phyloP scores from a whole-genome alignment of 306 rosid genomes.

The Betula pendula region DNA sequence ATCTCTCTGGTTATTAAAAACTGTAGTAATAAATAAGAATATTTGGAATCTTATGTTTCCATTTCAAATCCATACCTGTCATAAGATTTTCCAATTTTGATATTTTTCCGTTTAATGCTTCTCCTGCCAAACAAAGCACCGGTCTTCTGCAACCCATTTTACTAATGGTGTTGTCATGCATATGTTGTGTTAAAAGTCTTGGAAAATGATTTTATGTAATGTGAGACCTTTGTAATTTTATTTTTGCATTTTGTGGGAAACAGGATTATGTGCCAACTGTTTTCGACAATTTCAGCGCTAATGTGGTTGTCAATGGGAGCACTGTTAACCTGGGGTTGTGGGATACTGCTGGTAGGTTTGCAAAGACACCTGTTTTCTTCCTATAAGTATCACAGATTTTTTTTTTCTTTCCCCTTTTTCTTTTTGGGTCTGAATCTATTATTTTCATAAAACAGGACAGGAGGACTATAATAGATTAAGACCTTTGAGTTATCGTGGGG shows the following conservation, averaged over 20 bases:
- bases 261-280: conserved; percentile 98
- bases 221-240: not conserved
- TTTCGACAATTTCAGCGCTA: conserved; percentile 98
- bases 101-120: not conserved
- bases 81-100: not conserved
- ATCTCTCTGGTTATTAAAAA: too few species aligned
- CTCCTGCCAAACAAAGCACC: not conserved
- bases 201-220: not conserved
- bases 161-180: not conserved
- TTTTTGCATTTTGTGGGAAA: conserved; percentile 41
- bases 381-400: not conserved
- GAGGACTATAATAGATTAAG: conserved; percentile 69
- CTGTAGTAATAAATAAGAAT: not conserved
- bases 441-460: conserved; percentile 50
- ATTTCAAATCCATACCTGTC: not conserved
- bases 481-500: conserved; percentile 75
- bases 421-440: conserved; percentile 35
- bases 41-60: conserved; percentile 7
- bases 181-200: not conserved
- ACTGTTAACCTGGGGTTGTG: conserved; percentile 97
- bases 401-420: not conserved
- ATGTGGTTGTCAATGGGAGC: conserved; percentile 94
- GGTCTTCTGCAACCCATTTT: not conserved
- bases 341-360: conserved; percentile 92
- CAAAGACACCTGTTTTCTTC: conserved; percentile 13